These are phyloP conservation scores for Corymbia calophylla DNA, from an alignment of 441 rosid genomes.

Conservation along the genomic window DNA sequence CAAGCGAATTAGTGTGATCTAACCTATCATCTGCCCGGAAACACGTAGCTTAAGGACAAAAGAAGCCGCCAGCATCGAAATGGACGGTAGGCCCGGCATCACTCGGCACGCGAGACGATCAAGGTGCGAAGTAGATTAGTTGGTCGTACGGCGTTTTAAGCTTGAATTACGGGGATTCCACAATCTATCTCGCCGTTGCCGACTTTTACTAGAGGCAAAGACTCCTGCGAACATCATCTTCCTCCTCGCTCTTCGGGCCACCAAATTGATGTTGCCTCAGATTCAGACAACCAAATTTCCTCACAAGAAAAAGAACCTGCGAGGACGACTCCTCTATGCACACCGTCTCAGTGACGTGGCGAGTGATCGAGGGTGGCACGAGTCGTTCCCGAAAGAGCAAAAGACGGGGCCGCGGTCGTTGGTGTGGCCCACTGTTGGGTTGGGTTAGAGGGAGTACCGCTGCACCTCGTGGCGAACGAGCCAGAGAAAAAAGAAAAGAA, in stretches of 20 bases:
- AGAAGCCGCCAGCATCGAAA: background rate
- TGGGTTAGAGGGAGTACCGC: background rate
- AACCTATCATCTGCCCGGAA: background rate
- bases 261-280: background rate
- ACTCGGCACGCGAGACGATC: background rate
- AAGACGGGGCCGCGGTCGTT: background rate
- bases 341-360: background rate
- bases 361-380: background rate
- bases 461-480: background rate
- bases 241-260: background rate
- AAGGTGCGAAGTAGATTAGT: background rate
- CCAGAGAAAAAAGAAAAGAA: background rate
- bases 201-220: background rate
- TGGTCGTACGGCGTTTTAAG: background rate
- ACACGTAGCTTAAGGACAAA: background rate
- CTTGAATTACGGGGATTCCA: background rate
- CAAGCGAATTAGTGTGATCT: background rate
- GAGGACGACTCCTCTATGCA: background rate
- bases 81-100: background rate
- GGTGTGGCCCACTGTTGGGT: background rate
- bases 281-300: background rate
- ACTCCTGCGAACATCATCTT: background rate
- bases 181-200: background rate
- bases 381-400: background rate
- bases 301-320: background rate